Conservation (phyloP, 371 early-diverging fungal species). For the Entomophthora muscae region DNA sequence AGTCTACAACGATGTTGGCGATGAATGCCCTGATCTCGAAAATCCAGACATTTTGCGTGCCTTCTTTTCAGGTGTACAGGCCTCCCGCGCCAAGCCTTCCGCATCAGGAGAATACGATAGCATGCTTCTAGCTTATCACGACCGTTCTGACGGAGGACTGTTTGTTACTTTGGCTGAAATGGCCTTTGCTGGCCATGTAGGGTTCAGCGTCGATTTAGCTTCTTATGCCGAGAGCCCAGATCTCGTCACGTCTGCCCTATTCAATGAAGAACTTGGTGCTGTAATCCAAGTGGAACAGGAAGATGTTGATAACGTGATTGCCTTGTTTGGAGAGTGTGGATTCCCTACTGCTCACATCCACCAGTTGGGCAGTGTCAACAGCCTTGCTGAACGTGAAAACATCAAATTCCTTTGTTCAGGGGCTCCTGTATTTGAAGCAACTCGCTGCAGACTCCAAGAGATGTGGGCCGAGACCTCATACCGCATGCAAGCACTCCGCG, state of each 20-base stretch:
- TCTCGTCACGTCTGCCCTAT: constrained; percentile 48
- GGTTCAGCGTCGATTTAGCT: constrained; percentile 43
- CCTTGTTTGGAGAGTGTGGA: constrained; percentile 25
- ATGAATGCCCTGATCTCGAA: constrained; percentile 75
- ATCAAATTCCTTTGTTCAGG: constrained; percentile 23
- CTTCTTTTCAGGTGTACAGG: constrained; percentile 64
- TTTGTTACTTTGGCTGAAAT: constrained; percentile 79
- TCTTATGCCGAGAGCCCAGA: constrained; percentile 16
- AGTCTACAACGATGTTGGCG: constrained; percentile 72
- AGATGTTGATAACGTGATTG: constrained; percentile 32
- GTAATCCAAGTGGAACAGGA: constrained; percentile 64
- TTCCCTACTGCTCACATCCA: constrained; percentile 35
- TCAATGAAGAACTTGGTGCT: constrained; percentile 92
- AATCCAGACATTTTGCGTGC: constrained; percentile 38
- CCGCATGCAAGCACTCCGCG: constrained; percentile 73
- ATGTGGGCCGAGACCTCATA: constrained; percentile 82
- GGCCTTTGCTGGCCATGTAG: constrained; percentile 86
- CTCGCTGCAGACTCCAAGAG: constrained; percentile 52
- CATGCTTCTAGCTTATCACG: constrained; percentile 82
- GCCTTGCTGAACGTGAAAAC: constrained; percentile 10
- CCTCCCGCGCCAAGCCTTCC: constrained; percentile 16
- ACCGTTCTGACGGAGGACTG: constrained; percentile 92
- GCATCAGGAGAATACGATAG: constrained; percentile 16
- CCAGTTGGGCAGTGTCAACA: constrained; percentile 37
- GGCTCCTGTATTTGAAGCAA: constrained; percentile 20